Percentiles rank a stretch among this genome's conserved stretches.
These are phyloP conservation scores for Flaveria bidentis DNA, from an alignment of 129 eudicot species.

Conservation along the genomic window DNA sequence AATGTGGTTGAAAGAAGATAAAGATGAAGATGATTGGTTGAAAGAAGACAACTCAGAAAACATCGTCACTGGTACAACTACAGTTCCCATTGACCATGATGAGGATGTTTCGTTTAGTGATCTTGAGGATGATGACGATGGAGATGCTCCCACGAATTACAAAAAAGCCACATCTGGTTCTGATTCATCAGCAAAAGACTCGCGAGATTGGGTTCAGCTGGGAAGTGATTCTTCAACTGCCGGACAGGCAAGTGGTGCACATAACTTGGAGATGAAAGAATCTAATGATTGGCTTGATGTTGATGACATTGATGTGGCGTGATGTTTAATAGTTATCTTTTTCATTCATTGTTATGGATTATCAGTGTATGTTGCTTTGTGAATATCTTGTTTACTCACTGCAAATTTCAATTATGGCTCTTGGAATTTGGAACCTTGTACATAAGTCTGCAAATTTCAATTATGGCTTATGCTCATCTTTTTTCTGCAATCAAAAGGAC, in stretches of 20 bases:
- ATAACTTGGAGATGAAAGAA: slow-evolving; percentile 48
- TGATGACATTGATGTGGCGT: slow-evolving; percentile 75
- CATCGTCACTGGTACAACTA: slow-evolving; percentile 34
- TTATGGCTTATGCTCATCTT: slow-evolving; percentile 17
- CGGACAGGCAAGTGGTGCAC: slow-evolving; percentile 52
- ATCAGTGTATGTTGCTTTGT: slow-evolving; percentile 23
- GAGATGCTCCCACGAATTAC: slow-evolving; percentile 49
- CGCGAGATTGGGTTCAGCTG: slow-evolving; percentile 81
- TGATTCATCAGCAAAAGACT: slow-evolving; percentile 62
- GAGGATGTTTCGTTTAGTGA: slow-evolving; percentile 95
- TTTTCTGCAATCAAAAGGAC: background rate
- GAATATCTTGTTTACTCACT: slow-evolving; percentile 29
- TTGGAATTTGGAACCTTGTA: slow-evolving; percentile 27
- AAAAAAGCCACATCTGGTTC: slow-evolving; percentile 41
- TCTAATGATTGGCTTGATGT: slow-evolving; percentile 82
- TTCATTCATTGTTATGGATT: slow-evolving; percentile 23
- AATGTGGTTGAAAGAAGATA: slow-evolving; percentile 17
- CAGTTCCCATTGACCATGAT: slow-evolving; percentile 60
- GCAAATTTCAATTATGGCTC: slow-evolving; percentile 16
- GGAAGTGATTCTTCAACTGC: slow-evolving; percentile 34
- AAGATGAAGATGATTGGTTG: slow-evolving; percentile 79
- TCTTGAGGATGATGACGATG: slow-evolving; percentile 81
- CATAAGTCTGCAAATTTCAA: slow-evolving; percentile 26
- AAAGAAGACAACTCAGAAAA: slow-evolving; percentile 66
- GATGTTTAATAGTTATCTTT: slow-evolving; percentile 7